Evolutionary conservation across 495 filamentous ascomycete species (phyloP).

Genomic region (Neurospora hispaniola): DNA sequence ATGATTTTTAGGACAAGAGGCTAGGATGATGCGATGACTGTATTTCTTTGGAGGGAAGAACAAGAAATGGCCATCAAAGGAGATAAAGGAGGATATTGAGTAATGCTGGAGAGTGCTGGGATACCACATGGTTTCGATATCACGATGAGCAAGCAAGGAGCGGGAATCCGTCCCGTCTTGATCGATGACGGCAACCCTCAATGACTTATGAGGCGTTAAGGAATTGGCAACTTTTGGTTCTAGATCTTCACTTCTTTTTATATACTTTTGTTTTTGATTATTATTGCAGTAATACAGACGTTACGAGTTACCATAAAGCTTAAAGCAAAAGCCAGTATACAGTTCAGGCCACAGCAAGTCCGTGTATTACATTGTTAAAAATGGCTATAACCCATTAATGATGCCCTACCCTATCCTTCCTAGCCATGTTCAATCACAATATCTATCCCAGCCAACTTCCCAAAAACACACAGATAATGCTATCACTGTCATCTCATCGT

Average conservation of each 20-base stretch:
- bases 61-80: not conserved
- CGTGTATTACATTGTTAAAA: not conserved
- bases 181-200: not conserved
- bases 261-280: not conserved
- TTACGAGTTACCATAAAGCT: not conserved
- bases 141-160: not conserved
- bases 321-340: not conserved
- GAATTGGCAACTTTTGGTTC: not conserved
- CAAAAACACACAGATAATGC: not conserved
- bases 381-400: not conserved
- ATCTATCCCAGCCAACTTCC: not conserved
- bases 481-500: not conserved
- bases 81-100: not conserved
- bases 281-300: not conserved
- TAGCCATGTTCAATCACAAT: not conserved
- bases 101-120: not conserved
- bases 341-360: not conserved
- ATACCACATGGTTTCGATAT: not conserved
- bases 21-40: not conserved
- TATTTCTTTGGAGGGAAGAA: not conserved
- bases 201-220: not conserved
- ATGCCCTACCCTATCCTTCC: not conserved
- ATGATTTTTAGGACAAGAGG: not conserved
- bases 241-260: not conserved
- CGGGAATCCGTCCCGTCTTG: not conserved